A percentile compares a stretch with the other conserved stretches of the same genome.
These are phyloP conservation scores for Boletus pseudopeckii DNA, from an alignment of 768 basidiomycete genomes.

Conservation along the genomic window DNA sequence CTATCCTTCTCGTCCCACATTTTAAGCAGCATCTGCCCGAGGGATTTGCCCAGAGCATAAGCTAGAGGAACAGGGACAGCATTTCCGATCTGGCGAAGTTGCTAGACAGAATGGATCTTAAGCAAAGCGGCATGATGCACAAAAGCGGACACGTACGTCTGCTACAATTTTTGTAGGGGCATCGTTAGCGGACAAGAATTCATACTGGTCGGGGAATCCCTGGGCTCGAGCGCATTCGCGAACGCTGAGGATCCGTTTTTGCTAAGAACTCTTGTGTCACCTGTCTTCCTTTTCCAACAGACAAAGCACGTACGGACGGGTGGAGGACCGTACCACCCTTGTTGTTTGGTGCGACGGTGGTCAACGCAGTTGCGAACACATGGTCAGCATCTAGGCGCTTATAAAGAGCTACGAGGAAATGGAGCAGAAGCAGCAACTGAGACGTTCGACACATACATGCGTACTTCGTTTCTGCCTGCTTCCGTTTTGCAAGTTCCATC, in stretches of 20 bases:
- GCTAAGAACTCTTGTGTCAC: slow-evolving; percentile 37
- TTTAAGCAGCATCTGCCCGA: slow-evolving; percentile 44
- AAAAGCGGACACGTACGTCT: slow-evolving; percentile 45
- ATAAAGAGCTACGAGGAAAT: slow-evolving; percentile 42
- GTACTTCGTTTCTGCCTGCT: slow-evolving; percentile 25
- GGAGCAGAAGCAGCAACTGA: slow-evolving; percentile 1
- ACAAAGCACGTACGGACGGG: slow-evolving; percentile 37
- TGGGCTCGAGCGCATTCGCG: slow-evolving; percentile 71
- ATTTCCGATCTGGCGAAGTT: slow-evolving; percentile 76
- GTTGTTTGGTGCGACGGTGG: slow-evolving; percentile 46
- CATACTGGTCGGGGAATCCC: slow-evolving; percentile 71
- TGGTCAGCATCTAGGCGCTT: slow-evolving; percentile 51
- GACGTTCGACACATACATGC: slow-evolving; percentile 20
- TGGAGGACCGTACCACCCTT: slow-evolving; percentile 47
- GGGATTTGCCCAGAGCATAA: slow-evolving; percentile 51
- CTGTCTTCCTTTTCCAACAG: neutral
- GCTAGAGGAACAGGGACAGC: slow-evolving; percentile 74
- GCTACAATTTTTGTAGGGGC: slow-evolving; percentile 34
- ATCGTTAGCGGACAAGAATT: slow-evolving; percentile 51
- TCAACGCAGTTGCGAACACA: slow-evolving; percentile 65
- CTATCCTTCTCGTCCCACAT: slow-evolving; percentile 44
- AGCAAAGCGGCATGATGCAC: neutral
- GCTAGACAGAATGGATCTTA: slow-evolving; percentile 38
- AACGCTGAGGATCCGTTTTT: slow-evolving; percentile 67
- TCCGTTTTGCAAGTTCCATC: slow-evolving; percentile 34